Conservation (phyloP, 768 basidiomycete genomes). For the Ramaria sp. region DNA sequence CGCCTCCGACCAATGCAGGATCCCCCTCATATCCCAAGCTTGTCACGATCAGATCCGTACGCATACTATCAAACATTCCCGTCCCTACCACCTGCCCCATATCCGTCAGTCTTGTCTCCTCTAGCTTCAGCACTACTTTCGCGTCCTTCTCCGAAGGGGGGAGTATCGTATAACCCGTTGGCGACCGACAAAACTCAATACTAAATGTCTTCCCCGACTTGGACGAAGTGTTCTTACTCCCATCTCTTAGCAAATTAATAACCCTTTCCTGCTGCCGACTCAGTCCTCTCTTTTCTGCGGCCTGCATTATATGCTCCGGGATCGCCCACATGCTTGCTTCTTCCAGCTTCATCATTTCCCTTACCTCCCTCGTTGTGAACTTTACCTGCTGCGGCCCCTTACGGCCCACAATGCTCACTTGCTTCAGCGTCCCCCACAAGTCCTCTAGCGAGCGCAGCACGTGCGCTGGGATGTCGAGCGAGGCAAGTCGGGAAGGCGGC, state of each 20-base stretch:
- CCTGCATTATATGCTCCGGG: constrained; percentile 28
- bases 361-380: constrained; percentile 86
- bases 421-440: constrained; percentile 42
- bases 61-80: constrained; percentile 14
- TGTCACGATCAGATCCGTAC: constrained; percentile 74
- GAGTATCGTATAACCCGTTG: constrained; percentile 25
- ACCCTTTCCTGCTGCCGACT: constrained; percentile 58
- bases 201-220: constrained; percentile 53
- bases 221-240: constrained; percentile 28
- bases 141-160: background rate
- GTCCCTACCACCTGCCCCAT: no score
- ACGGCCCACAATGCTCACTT: constrained; percentile 75
- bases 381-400: constrained; percentile 84
- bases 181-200: constrained; percentile 72
- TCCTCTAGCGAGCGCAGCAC: constrained; percentile 58
- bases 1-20: constrained; percentile 24
- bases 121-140: no score
- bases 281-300: constrained; percentile 15
- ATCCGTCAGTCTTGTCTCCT: no score
- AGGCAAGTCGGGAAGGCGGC: constrained; percentile 42
- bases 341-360: constrained; percentile 64
- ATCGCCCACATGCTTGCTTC: constrained; percentile 60
- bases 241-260: constrained; percentile 53
- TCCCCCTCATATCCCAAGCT: constrained; percentile 71
- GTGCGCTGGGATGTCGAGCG: constrained; percentile 67